Evolutionary conservation across 2,329 filamentous ascomycete species (phyloP), one percentile per base, ranked within the genome.

Genomic region (Ophiosphaerella narmari): DNA sequence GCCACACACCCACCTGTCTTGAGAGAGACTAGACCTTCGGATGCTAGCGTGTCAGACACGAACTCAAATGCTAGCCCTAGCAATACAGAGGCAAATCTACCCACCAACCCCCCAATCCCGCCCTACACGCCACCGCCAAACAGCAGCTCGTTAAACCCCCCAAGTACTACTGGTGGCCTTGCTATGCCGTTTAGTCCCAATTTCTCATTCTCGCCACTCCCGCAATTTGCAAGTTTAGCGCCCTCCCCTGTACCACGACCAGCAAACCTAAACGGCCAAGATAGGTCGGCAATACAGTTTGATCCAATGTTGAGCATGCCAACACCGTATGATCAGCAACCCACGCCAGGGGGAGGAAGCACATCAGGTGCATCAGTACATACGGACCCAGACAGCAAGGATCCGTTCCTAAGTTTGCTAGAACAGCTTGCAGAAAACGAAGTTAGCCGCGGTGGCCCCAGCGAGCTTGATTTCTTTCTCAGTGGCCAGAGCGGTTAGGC

Each of bases 341-440:
- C 75, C 70, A 75, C 78, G 51, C 69, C 79, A 61, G 71, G 75
- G 39, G 75, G 68, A 24, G 67, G 72, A n/a, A 78, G 74, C 48
- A 73, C 73, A 11, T 70, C 68, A 37, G 67, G 68, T 24, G 71
- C 68, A n/a, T 70, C 66, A 12, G 70, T 67, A 43, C 70, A 76
- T 42, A 75, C 74, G 18, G 76, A 77, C 52, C 63, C 67, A 39
- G 89, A 93, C 41, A 65, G 61, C 59, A 91, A 89, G 61, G 90
- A 94, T 65, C 89, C 90, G 0, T 94, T 95, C 66, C 73, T 94
- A 35, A 89, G 84, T 54, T 74, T 94, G 36, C 75, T 94, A 32
- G 90, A 94, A 69, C 89, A 94, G 73, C 78, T 94, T 50, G 90
- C 89, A 0, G 89, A 94, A 72, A 91, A 90, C 63, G 89, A 93